Percentiles rank a stretch among this genome's conserved stretches.
phyloP scores from a whole-genome alignment of 1,284 basidiomycete genomes.

The Trichosporon ovoides region DNA sequence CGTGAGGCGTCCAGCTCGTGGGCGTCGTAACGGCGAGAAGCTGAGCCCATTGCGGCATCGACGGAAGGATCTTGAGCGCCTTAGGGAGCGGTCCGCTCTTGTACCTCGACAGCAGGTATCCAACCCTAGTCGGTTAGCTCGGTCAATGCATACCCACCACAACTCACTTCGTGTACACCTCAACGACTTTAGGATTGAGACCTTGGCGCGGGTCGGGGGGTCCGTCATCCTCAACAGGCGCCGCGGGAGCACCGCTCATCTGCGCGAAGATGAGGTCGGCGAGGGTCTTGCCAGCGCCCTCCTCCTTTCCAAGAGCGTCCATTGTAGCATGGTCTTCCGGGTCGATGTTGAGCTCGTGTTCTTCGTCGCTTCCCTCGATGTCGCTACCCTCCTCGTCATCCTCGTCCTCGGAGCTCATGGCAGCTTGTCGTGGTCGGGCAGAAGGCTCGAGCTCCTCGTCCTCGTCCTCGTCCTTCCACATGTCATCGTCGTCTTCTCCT shows the following conservation, averaged over 20 bases:
- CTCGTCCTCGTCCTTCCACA: slow-evolving; percentile 47
- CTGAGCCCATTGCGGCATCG: slow-evolving; percentile 91
- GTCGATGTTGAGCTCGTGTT: slow-evolving; percentile 69
- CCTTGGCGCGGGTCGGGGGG: slow-evolving; percentile 80
- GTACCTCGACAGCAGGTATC: slow-evolving; percentile 79
- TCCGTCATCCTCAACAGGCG: slow-evolving; percentile 54
- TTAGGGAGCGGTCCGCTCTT: slow-evolving; percentile 95
- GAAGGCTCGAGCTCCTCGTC: slow-evolving; percentile 47
- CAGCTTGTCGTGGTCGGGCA: slow-evolving; percentile 9
- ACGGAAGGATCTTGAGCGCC: slow-evolving; percentile 96
- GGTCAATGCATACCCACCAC: neutral
- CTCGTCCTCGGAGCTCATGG: slow-evolving; percentile 35
- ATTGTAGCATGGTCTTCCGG: slow-evolving; percentile 76
- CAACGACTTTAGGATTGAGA: slow-evolving; percentile 91
- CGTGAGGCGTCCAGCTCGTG: slow-evolving; percentile 91
- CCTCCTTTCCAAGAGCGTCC: slow-evolving; percentile 57
- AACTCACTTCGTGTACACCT: slow-evolving; percentile 85
- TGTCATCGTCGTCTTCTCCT: slow-evolving; percentile 45
- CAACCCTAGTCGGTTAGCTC: slow-evolving; percentile 58
- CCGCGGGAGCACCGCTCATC: slow-evolving; percentile 60
- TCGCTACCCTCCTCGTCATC: slow-evolving; percentile 44
- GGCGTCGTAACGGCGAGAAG: slow-evolving; percentile 90
- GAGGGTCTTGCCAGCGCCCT: slow-evolving; percentile 66
- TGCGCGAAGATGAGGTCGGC: slow-evolving; percentile 96
- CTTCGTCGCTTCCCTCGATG: slow-evolving; percentile 51